These are phyloP conservation scores for Acanthamoeba divionensis DNA, from an alignment of 208 protist genomes.

Conservation along the genomic window DNA sequence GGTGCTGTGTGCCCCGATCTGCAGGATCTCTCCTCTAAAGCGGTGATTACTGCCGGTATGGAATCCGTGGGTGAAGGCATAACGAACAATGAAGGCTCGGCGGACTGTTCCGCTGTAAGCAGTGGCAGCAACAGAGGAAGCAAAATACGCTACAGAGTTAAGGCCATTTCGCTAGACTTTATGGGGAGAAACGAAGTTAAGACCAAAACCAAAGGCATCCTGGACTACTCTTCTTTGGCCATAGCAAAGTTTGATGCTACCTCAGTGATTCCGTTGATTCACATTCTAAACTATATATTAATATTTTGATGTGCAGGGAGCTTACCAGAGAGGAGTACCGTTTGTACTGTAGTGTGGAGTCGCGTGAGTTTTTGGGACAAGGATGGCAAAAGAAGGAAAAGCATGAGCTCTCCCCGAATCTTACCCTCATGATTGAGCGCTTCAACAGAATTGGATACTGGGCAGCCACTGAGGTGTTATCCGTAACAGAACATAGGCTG, in stretches of 20 bases:
- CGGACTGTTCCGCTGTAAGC: too few relatives aligned
- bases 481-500: background rate
- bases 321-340: background rate
- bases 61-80: too few relatives aligned
- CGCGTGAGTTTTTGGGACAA: background rate
- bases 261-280: too few relatives aligned
- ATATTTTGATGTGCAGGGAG: too few relatives aligned
- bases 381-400: conserved; percentile 22
- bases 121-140: background rate
- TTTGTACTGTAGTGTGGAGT: background rate
- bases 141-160: background rate
- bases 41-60: too few relatives aligned
- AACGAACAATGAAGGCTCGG: too few relatives aligned
- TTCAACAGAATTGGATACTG: conserved; percentile 23
- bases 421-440: background rate
- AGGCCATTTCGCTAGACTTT: conserved; percentile 16
- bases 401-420: background rate
- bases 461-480: background rate
- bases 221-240: too few relatives aligned
- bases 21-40: too few relatives aligned
- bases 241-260: too few relatives aligned
- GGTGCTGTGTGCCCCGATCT: too few relatives aligned
- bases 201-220: too few relatives aligned
- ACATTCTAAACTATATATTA: too few relatives aligned
- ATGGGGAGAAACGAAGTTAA: background rate